Evolutionary conservation across 257 asterid genomes (phyloP).

Genomic region (Nyctanthes arbortristis): DNA sequence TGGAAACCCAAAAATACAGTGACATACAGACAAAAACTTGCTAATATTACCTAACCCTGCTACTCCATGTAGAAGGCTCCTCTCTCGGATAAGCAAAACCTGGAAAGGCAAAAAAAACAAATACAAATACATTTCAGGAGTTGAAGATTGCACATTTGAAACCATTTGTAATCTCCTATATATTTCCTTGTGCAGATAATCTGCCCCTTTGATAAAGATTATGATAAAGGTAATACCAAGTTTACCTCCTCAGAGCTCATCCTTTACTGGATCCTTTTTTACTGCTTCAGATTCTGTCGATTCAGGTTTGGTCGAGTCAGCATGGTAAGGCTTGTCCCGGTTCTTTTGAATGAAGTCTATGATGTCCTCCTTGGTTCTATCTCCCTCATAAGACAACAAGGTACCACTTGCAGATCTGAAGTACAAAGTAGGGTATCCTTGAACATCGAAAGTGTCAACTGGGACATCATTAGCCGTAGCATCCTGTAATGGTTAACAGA

Average conservation of each 20-base stretch:
- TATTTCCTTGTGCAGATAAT: no score
- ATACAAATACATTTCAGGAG: not conserved
- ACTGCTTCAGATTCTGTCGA: constrained; percentile 27
- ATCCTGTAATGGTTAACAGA: constrained; percentile 42
- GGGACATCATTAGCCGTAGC: constrained; percentile 55
- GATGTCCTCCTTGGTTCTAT: constrained; percentile 50
- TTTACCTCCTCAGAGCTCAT: constrained; percentile 30
- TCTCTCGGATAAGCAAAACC: constrained; percentile 26
- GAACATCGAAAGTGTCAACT: constrained; percentile 24
- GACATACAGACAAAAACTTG: not conserved
- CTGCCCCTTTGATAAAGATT: not conserved
- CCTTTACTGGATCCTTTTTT: constrained; percentile 22
- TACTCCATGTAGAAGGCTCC: constrained; percentile 18
- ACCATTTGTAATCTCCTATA: no score
- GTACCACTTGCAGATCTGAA: constrained; percentile 37
- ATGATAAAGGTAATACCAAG: not conserved
- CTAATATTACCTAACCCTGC: not conserved
- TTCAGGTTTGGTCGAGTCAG: not conserved
- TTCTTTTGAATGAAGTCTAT: constrained; percentile 36
- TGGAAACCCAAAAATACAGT: not conserved
- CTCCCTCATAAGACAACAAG: constrained; percentile 29
- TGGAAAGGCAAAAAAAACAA: constrained; percentile 10
- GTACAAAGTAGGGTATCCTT: constrained; percentile 34
- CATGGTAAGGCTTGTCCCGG: constrained; percentile 11
- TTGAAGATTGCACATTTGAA: no score